phyloP scores from a whole-genome alignment of 371 early-diverging fungal genomes.

The Mucor sp. region DNA sequence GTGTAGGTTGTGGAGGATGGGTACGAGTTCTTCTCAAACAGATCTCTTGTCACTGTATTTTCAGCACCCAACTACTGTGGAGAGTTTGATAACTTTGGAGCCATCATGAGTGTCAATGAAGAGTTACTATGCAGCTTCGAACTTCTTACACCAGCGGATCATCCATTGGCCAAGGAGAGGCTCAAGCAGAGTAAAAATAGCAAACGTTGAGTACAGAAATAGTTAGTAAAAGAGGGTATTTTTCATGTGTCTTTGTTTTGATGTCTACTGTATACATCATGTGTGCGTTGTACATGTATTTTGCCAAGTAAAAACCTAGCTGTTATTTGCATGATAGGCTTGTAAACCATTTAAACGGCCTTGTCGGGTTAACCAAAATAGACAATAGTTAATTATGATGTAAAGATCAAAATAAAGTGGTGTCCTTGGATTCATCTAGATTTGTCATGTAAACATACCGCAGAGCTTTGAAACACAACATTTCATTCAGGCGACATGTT shows the following conservation, averaged over 20 bases:
- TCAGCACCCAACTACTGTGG: constrained; percentile 99
- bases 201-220: background rate
- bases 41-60: constrained; percentile 97
- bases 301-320: background rate
- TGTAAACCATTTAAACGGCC: background rate
- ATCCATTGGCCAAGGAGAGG: constrained; percentile 37
- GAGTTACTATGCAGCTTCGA: constrained; percentile 93
- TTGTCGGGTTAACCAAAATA: background rate
- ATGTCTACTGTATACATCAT: background rate
- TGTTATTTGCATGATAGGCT: background rate
- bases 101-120: constrained; percentile 96
- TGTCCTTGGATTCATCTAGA: background rate
- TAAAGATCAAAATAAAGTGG: background rate
- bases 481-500: background rate
- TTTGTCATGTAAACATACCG: background rate
- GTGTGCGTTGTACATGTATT: background rate
- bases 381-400: background rate
- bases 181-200: constrained; percentile 21
- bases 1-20: constrained; percentile 96
- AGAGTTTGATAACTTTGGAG: constrained; percentile 97
- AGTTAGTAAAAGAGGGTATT: background rate
- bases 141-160: constrained; percentile 46
- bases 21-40: constrained; percentile 98
- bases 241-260: background rate
- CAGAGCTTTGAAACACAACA: background rate